Evolutionary conservation across 2,329 filamentous ascomycete species (phyloP), one percentile per base, ranked within the genome.

Genomic region (Penicillium sp.): DNA sequence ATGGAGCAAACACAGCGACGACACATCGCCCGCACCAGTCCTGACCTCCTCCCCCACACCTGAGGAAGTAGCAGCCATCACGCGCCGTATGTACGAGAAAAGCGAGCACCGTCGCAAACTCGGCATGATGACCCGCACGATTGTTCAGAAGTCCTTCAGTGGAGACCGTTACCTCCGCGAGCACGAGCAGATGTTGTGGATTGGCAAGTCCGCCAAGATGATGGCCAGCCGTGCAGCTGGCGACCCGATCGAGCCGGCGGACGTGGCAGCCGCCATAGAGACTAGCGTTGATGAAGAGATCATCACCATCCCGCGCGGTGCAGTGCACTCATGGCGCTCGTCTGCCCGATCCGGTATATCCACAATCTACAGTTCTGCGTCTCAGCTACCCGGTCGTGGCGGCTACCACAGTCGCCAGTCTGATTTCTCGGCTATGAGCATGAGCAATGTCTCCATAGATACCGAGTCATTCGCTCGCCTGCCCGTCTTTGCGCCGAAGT

Each of bases 181-280:
- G 66, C 83, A 85, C 66, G 83, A 85, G 65, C 83, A 86, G 63
- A 83, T 81, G 79, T 78, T 82, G 55, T 83, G 81, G 81, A 71
- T 77, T 36, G 73, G 73, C 48, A 76, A 76, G 59, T 66, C 68
- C 3, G 61, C 63, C 10, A 74, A 71, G 51, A 60, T 67, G 40
- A 73, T 73, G 67, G 63, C 67, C 30, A 67, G 50, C 26, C 64
- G 69, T 4, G 53, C 60, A 19, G 61, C 58, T 9, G 67, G 60
- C 12, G 59, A 64, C 31, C 53, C 61, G 19, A 61, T 58, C 19
- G 68, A 69, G 19, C 65, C 67, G 1, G 46, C 59, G 1, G 66
- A 71, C 31, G 61, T 68, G 37, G 59, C 67, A 43, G 60, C 65
- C 0, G 69, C 67, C 31, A 52, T 67, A 16, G 57, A 67, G 37